Base-by-base conservation (phyloP, 1,139 yeast species). In the Sporopachydermia cereana region DNA sequence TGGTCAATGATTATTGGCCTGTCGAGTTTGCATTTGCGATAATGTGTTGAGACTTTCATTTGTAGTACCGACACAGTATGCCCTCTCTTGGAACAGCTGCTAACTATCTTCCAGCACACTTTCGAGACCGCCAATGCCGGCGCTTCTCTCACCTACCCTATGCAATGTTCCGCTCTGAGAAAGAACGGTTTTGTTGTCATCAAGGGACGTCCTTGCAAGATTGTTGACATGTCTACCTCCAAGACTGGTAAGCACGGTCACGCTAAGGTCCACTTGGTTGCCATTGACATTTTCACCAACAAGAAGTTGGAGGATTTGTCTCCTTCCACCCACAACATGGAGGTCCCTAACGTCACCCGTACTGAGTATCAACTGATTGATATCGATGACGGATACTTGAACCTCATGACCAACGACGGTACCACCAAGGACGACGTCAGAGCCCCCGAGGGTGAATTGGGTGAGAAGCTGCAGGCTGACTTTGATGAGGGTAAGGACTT, bases 211-310 rank as follows among this genome's bases (percentile, higher is more conserved):
- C 98, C 98, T 70, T 91, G 98, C 81, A 91, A 91, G 84, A 91
- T 91, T 72, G 93, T 91, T 63, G 98, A 91, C 72, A 91, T 91
- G 98, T 91, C 98, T 55, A 91, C 98, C 67, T 91, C 98, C 66
- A 91, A 91, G 84, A 91, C 98, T 62, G 98, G 98, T 77, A 91
- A 91, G 96, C 98, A 91, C 84, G 98, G 98, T 76, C 98, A 91
- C 91, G 98, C 98, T 70, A 91, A 91, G 82, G 98, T 91, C 72
- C 97, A 91, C 76, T 81, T 91, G 76, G 96, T 91, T 58, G 97
- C 97, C 69, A 81, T 84, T 63, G 98, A 91, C 71, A 89, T 91
- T 71, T 91, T 91, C 89, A 91, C 98, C 65, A 88, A 89, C 73
- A 93, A 91, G 89, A 91, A 91, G 79, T 82, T 89, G 73, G 98